Evolutionary conservation across 140 eudicot species (phyloP), one percentile per base, ranked within the genome.

Genomic region (Stevia rebaudiana): DNA sequence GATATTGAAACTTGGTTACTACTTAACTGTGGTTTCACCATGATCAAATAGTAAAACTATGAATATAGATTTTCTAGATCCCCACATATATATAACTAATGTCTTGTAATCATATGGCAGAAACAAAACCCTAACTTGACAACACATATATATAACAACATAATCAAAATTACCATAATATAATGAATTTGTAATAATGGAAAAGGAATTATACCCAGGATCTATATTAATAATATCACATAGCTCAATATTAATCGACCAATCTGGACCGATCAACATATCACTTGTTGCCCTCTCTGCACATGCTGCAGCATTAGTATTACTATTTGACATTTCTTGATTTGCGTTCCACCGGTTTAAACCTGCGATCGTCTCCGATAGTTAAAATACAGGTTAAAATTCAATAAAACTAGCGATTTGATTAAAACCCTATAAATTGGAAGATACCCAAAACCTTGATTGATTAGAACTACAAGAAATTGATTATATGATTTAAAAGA

Each of bases 261-360:
- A 92, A 53, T 92, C 96, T 35, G 96, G 98, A 79, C 96, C 98
- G 67, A 81, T 87, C 76, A 87, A 66, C 92, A 75, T 59, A 73
- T 92, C 98, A 78, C 89, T 92, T 22, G 98, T 92, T 18, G 95
- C 98, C 80, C 98, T 91, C 73, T 91, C 98, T 15, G 86, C 98
- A 84, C 81, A 65, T 11, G 96, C 87, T 18, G 84, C 96, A 7
- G 85, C 95, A 61, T 56, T 64, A 61, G 84, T 90, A 61, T 50
- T 63, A 56, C 42, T 72, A 23, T 33, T 61, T 68, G 75, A 60
- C 79, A 75, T 68, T 67, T 57, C 69, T 44, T 44, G 8, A 46
- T 21, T 53, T 22, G 19, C 11, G 30, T 24, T 10, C 30, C 49
- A 51, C 52, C 71, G 52, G 22, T 44, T 39, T 52, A 39, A 13